Conservation (phyloP, 805 yeast species). For the Grigorovia yakushimaensis region DNA sequence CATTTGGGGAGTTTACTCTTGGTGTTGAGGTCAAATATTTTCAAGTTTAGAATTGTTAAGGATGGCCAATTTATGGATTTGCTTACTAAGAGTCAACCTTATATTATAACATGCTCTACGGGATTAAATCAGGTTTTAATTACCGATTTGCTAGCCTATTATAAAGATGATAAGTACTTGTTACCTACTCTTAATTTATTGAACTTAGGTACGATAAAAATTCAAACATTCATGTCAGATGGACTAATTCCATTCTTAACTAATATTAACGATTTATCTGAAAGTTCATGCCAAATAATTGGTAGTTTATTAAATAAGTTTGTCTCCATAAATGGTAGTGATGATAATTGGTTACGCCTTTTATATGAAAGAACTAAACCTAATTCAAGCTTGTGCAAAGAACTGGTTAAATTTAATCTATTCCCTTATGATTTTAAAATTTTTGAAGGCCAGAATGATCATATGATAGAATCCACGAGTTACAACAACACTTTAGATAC, state of each 20-base stretch:
- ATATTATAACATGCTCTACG: neutral
- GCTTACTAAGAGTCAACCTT: neutral
- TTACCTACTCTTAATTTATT: neutral
- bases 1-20: neutral
- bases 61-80: neutral
- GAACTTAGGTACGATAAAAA: neutral
- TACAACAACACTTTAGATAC: neutral
- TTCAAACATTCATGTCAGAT: neutral
- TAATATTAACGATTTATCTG: neutral
- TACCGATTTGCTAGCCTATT: neutral
- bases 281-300: neutral
- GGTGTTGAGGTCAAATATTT: neutral
- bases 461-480: neutral
- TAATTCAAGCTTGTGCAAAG: neutral
- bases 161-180: conserved; percentile 1
- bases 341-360: neutral
- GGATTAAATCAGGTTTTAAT: neutral
- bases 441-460: neutral
- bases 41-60: neutral
- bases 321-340: neutral
- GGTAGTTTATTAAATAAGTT: neutral
- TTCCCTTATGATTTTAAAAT: conserved; percentile 1
- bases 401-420: neutral
- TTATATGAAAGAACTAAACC: conserved; percentile 3
- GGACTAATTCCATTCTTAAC: conserved; percentile 1